Evolutionary conservation across 768 basidiomycete species (phyloP), one percentile per base, ranked within the genome.

Genomic region (Coprinellus aureogranulatus): DNA sequence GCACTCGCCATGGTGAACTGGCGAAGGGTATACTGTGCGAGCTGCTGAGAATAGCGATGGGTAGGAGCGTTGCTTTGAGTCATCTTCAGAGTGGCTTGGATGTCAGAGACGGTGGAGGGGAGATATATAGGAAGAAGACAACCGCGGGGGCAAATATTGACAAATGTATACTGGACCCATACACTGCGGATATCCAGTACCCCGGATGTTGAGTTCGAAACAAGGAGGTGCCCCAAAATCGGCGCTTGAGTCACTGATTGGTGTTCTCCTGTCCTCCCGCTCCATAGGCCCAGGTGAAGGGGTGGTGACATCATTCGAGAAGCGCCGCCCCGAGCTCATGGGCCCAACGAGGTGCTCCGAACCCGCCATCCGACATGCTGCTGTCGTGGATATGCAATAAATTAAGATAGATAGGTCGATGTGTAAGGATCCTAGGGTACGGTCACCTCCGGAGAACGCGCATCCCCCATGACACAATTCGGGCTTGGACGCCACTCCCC

Each of bases 1-100:
- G 67, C 53, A 27, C 44, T 68, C 28, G 80, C 80, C 2, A 69
- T 67, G 30, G 72, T 63, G 58, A 79, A 76, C 59, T 81, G 81
- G 61, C 73, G 74, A 25, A 77, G 67, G 26, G 81, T 83, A 63
- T 82, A 80, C 5, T 70, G 73, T 46, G 77, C 77, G 47, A 84
- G 73, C 49, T 79, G 73, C 59, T 77, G 73, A 20, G 81, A 78
- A 66, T 80, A 82, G 23, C 68, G 72, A 46, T 68, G 66, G 31
- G 52, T 53, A 20, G 71, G 69, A 25, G 71, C 74, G 14, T 57
- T 48, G 44, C 72, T 68, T n/a, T 49, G 12, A 55, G 51, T 57
- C 55, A 55, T 57, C 11, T 26, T 22, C 56, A 37, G n/a, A 11
- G 49, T 34, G 26, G 27, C 25, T 10, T 34, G 12, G 22, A 31